Evolutionary conservation across 2,329 filamentous ascomycete genomes (phyloP).

Genomic region (Cadophora luteo-olivacea): DNA sequence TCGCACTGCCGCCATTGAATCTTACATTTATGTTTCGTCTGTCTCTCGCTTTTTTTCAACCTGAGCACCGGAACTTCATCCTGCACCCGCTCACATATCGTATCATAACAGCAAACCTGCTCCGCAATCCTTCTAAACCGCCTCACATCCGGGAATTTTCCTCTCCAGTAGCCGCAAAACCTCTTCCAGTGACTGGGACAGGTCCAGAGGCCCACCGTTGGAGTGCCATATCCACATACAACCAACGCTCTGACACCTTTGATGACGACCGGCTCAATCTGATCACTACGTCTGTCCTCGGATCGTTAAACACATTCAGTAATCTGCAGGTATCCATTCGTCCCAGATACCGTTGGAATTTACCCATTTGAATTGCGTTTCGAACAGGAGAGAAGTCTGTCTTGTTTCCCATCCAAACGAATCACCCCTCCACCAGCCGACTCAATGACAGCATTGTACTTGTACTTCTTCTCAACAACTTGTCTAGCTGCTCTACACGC

Average conservation of each 20-base stretch:
- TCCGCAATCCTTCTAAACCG: background rate
- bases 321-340: too few species aligned
- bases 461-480: background rate
- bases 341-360: background rate
- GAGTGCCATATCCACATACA: too few species aligned
- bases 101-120: background rate
- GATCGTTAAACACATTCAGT: background rate
- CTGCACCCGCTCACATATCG: background rate
- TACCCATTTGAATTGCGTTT: background rate
- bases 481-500: background rate
- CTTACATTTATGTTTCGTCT: background rate
- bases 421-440: background rate
- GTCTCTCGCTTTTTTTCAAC: background rate
- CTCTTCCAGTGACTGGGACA: too few species aligned
- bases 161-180: too few species aligned
- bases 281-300: background rate
- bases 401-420: background rate
- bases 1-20: background rate
- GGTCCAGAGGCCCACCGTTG: too few species aligned
- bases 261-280: background rate
- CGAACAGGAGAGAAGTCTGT: background rate
- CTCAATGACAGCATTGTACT: background rate
- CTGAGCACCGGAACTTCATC: background rate
- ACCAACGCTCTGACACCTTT: background rate
- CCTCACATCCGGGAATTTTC: too few species aligned